Percentiles rank a stretch among this genome's conserved stretches.
These are phyloP conservation scores for Sugiyamaella smithiae DNA, from an alignment of 805 yeast species.

Conservation along the genomic window DNA sequence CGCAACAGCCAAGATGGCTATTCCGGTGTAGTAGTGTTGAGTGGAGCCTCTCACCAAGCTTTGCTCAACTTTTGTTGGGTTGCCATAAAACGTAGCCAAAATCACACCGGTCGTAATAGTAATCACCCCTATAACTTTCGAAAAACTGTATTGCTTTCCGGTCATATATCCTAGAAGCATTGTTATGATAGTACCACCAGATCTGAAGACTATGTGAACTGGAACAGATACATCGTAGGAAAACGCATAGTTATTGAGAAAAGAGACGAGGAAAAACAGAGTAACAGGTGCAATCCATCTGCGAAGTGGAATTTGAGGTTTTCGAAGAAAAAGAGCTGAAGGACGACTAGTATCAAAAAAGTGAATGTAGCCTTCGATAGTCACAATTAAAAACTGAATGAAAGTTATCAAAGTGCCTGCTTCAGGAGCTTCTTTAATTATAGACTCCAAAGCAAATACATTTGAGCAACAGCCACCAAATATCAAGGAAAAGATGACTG, in stretches of 20 bases:
- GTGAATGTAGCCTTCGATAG: conserved; percentile 42
- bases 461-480: conserved; percentile 76
- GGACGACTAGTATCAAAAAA: conserved; percentile 32
- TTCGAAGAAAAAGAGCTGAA: conserved; percentile 32
- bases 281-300: conserved; percentile 47
- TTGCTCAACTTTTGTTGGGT: conserved; percentile 1
- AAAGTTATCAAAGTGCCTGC: conserved; percentile 57
- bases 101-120: conserved; percentile 56
- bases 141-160: conserved; percentile 45
- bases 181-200: conserved; percentile 61
- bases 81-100: conserved; percentile 36
- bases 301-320: conserved; percentile 31
- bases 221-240: conserved; percentile 60
- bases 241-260: conserved; percentile 58
- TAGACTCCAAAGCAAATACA: conserved; percentile 58
- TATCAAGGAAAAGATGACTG: conserved; percentile 38
- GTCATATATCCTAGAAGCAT: conserved; percentile 52
- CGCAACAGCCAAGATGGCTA: conserved; percentile 44
- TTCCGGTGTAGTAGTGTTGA: conserved; percentile 36
- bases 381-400: conserved; percentile 50
- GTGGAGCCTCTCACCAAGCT: conserved; percentile 6
- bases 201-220: conserved; percentile 61
- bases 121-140: conserved; percentile 50
- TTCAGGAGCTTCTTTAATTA: conserved; percentile 39
- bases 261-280: conserved; percentile 50